Base-by-base conservation (phyloP, 2,329 filamentous ascomycete species). In the Trichophyton schoenleinii region DNA sequence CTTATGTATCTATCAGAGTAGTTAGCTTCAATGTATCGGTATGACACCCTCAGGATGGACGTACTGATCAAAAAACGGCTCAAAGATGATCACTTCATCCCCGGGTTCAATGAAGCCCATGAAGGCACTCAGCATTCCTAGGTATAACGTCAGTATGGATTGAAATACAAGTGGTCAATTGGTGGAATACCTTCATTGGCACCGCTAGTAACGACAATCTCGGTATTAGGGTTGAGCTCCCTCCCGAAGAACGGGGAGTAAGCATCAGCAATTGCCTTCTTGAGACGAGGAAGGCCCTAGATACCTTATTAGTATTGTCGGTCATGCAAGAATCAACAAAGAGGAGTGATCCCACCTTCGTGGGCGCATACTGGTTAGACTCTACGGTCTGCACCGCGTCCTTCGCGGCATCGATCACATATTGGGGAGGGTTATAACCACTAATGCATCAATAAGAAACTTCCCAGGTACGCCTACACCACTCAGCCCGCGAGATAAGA, bases 281-380 rank as follows among this genome's bases (percentile, higher is more conserved):
- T 92, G 70, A 99, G 81, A 61, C 92, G 83, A 48, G 94, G 92
- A 5, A 92, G 86, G 63, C 94, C 94, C 78, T 83, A 63, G 13
- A 36, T 15, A 9, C 2, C 5, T 13, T 11, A 55, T 36, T 55
- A 36, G 7, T 13, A 5, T 20, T 18, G 52, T 20, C 28, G 34
- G 5, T 11, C 11, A 42, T 3, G 22, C 28, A 22, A n/a, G 1
- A 34, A 41, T 4, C 9, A n/a, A 28, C 31, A 36, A 18, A 36
- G 7, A 28, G 3, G 15, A 22, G 28, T 31, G 25, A 22, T 11
- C 44, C 57, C 73, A 82, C 80, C 80, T 91, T 94, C 20, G 94
- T 96, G 1, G 91, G 94, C 22, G 91, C 92, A 80, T 99, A 99
- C 79, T 99, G 94, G 75, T 99, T 99, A 81, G 92, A 96, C 67